Evolutionary conservation across 352 stramenopile species (phyloP).

Genomic region (Phytophthora palmivora): DNA sequence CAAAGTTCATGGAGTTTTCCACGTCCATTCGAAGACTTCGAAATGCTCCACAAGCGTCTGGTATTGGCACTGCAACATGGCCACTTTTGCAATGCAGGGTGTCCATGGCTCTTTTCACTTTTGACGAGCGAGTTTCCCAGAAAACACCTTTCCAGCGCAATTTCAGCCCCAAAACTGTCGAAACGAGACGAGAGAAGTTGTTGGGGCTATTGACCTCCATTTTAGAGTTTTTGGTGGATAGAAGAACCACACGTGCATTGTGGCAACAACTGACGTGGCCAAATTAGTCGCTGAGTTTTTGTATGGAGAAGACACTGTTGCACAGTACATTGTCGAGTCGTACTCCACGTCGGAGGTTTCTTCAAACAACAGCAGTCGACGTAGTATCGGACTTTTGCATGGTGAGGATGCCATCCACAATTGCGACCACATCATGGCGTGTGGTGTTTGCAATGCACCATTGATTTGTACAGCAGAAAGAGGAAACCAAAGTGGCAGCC

Average conservation of each 20-base stretch:
- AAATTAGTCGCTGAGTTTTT: conserved; percentile 38
- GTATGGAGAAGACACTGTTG: conserved; percentile 26
- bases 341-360: conserved; percentile 15
- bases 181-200: conserved; percentile 25
- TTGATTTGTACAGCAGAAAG: conserved; percentile 17
- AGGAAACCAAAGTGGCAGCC: background rate
- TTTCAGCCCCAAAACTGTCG: conserved; percentile 22
- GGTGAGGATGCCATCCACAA: conserved; percentile 1
- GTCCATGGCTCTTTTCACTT: conserved; percentile 41
- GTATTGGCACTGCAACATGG: conserved; percentile 34
- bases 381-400: conserved; percentile 1
- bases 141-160: conserved; percentile 36
- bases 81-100: conserved; percentile 41
- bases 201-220: conserved; percentile 20
- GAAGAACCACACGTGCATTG: conserved; percentile 38
- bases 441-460: conserved; percentile 29
- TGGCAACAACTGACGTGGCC: conserved; percentile 29
- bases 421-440: conserved; percentile 9
- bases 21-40: conserved; percentile 34
- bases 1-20: conserved; percentile 24
- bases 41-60: conserved; percentile 32
- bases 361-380: conserved; percentile 11
- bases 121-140: conserved; percentile 40
- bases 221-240: conserved; percentile 37
- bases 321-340: conserved; percentile 29